phyloP scores from a whole-genome alignment of 2,329 filamentous ascomycete genomes.

The Bipolaris gigantea region DNA sequence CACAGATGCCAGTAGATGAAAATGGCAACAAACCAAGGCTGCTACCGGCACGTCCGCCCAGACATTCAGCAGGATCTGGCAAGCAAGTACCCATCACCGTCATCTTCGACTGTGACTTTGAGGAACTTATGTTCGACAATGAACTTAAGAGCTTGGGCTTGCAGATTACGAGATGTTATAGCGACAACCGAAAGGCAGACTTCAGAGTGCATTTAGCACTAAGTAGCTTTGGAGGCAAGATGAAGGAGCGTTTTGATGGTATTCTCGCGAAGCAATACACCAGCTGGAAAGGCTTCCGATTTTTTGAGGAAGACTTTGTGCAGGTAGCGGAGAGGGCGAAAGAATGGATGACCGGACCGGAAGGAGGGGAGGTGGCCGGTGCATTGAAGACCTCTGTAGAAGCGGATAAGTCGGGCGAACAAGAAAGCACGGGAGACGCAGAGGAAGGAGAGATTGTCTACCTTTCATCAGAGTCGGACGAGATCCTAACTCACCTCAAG shows the following conservation, averaged over 20 bases:
- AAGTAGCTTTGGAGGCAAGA: slow-evolving; percentile 72
- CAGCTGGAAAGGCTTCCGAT: slow-evolving; percentile 77
- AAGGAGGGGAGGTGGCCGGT: slow-evolving; percentile 63
- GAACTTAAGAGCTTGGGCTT: slow-evolving; percentile 80
- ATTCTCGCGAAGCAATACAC: slow-evolving; percentile 70
- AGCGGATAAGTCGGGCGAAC: slow-evolving; percentile 48
- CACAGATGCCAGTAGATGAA: slow-evolving; percentile 38
- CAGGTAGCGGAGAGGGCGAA: slow-evolving; percentile 67
- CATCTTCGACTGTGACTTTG: slow-evolving; percentile 89
- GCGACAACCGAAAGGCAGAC: slow-evolving; percentile 73
- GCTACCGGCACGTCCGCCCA: slow-evolving; percentile 22
- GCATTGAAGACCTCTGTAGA: slow-evolving; percentile 50
- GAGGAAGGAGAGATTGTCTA: slow-evolving; percentile 71
- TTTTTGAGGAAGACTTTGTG: slow-evolving; percentile 74
- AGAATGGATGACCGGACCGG: slow-evolving; percentile 64
- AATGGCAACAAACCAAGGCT: slow-evolving; percentile 21
- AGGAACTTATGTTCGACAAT: slow-evolving; percentile 83
- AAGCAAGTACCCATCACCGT: slow-evolving; percentile 74
- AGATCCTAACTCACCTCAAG: slow-evolving; percentile 79
- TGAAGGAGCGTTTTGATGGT: slow-evolving; percentile 79
- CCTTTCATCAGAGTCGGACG: slow-evolving; percentile 85
- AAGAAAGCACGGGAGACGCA: slow-evolving; percentile 14
- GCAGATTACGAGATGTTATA: slow-evolving; percentile 86
- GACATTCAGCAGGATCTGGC: slow-evolving; percentile 37
- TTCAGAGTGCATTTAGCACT: slow-evolving; percentile 74